A percentile compares a stretch with the other conserved stretches of the same genome.
These are phyloP conservation scores for Quercus ilex DNA, from an alignment of 306 rosid genomes.

Conservation along the genomic window DNA sequence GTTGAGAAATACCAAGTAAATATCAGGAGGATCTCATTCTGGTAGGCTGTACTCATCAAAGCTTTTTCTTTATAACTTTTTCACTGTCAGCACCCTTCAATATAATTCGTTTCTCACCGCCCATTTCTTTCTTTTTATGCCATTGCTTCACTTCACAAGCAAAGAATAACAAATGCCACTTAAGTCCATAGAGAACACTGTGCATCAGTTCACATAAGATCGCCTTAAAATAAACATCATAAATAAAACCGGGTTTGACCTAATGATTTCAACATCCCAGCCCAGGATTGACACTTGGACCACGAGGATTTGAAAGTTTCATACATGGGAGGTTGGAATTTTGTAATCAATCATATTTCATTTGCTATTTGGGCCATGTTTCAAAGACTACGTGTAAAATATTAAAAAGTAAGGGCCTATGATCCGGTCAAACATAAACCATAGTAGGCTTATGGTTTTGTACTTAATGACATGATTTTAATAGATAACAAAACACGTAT, in stretches of 20 bases:
- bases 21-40: conserved; percentile 40
- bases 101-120: conserved; percentile 25
- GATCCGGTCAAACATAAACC: background rate
- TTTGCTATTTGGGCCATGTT: conserved; percentile 14
- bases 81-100: conserved; percentile 27
- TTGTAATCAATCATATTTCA: conserved; percentile 31
- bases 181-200: conserved; percentile 20
- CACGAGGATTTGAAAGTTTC: conserved; percentile 9
- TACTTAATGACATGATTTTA: background rate
- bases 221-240: background rate
- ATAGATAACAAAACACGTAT: background rate
- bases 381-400: conserved; percentile 16
- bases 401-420: background rate
- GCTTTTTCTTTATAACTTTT: conserved; percentile 37
- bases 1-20: background rate
- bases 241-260: conserved; percentile 19
- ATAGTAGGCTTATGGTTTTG: background rate
- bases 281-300: conserved; percentile 34
- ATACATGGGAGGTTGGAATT: conserved; percentile 22
- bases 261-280: conserved; percentile 19
- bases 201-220: background rate
- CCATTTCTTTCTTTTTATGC: conserved; percentile 20
- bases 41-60: conserved; percentile 61
- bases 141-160: conserved; percentile 71
- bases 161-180: conserved; percentile 43